phyloP scores from a whole-genome alignment of 1,139 yeast genomes.

The Magnusiomyces ingens region DNA sequence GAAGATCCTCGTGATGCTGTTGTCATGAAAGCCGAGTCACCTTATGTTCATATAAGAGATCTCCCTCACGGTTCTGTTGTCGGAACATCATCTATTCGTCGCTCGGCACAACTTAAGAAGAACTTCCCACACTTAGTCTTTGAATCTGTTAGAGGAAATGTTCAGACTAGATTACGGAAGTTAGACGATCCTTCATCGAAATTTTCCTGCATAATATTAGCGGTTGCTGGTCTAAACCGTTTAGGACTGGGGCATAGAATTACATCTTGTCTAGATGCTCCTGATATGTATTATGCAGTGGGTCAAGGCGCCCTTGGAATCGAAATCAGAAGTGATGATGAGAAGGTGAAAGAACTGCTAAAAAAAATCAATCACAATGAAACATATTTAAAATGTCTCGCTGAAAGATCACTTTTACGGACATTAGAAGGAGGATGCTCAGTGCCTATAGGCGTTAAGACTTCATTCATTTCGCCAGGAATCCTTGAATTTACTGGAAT shows the following conservation, averaged over 20 bases:
- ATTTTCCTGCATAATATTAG: conserved; percentile 73
- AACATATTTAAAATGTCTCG: conserved; percentile 72
- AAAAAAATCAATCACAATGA: conserved; percentile 55
- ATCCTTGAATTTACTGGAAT: conserved; percentile 52
- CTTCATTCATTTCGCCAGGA: conserved; percentile 45
- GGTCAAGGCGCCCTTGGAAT: conserved; percentile 97
- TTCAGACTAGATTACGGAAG: conserved; percentile 74
- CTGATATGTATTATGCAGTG: conserved; percentile 91
- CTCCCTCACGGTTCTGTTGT: conserved; percentile 82
- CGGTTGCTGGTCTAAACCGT: conserved; percentile 85
- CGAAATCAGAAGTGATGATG: conserved; percentile 73
- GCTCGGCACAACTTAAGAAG: conserved; percentile 72
- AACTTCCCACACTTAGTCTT: conserved; percentile 50
- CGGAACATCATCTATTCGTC: conserved; percentile 89
- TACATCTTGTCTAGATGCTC: conserved; percentile 53
- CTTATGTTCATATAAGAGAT: conserved; percentile 57
- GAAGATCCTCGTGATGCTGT: conserved; percentile 92
- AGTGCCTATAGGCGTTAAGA: conserved; percentile 88
- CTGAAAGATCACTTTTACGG: conserved; percentile 84
- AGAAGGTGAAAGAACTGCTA: conserved; percentile 50
- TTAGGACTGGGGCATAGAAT: conserved; percentile 67
- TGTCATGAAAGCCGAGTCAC: conserved; percentile 65
- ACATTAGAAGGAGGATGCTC: conserved; percentile 96
- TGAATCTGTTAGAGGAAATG: conserved; percentile 83
- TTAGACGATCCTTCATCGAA: conserved; percentile 64